phyloP scores from a whole-genome alignment of 768 basidiomycete species.

The Suillus brevipes region DNA sequence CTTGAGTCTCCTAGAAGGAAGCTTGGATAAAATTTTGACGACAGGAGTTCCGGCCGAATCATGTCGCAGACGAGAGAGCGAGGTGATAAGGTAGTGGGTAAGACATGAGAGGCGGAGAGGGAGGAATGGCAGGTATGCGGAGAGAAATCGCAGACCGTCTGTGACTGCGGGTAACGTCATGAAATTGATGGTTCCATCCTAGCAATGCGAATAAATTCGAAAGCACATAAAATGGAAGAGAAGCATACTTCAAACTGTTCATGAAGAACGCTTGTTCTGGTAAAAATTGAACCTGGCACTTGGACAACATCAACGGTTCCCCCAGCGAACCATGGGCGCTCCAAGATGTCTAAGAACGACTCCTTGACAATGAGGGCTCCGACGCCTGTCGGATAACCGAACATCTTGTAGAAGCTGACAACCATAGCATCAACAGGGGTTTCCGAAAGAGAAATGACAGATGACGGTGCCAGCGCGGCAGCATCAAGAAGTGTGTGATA shows the following conservation, averaged over 20 bases:
- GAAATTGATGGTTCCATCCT: slow-evolving; percentile 90
- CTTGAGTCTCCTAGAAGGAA: slow-evolving; percentile 53
- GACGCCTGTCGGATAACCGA: slow-evolving; percentile 83
- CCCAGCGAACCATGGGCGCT: slow-evolving; percentile 83
- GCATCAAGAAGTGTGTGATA: slow-evolving; percentile 80
- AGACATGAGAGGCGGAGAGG: slow-evolving; percentile 74
- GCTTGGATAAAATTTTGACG: slow-evolving; percentile 65
- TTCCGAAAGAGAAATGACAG: slow-evolving; percentile 62
- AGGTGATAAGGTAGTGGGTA: slow-evolving; percentile 56
- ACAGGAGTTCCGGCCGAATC: slow-evolving; percentile 59
- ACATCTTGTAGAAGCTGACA: slow-evolving; percentile 88
- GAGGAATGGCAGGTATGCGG: slow-evolving; percentile 77
- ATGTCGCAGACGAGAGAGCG: slow-evolving; percentile 60
- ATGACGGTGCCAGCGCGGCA: slow-evolving; percentile 77
- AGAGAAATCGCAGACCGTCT: slow-evolving; percentile 73
- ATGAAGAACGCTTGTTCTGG: slow-evolving; percentile 54
- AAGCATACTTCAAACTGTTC: slow-evolving; percentile 75
- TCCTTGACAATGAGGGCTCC: slow-evolving; percentile 78
- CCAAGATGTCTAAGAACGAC: slow-evolving; percentile 57
- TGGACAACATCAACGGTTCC: slow-evolving; percentile 83
- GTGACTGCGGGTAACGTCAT: slow-evolving; percentile 75
- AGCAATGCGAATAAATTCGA: slow-evolving; percentile 14
- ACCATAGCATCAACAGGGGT: slow-evolving; percentile 80
- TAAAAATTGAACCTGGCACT: slow-evolving; percentile 72
- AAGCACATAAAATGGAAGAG: not conserved